Evolutionary conservation across 2,329 filamentous ascomycete genomes (phyloP), one percentile per base, ranked within the genome.

Genomic region (Stagonosporopsis rhizophila): DNA sequence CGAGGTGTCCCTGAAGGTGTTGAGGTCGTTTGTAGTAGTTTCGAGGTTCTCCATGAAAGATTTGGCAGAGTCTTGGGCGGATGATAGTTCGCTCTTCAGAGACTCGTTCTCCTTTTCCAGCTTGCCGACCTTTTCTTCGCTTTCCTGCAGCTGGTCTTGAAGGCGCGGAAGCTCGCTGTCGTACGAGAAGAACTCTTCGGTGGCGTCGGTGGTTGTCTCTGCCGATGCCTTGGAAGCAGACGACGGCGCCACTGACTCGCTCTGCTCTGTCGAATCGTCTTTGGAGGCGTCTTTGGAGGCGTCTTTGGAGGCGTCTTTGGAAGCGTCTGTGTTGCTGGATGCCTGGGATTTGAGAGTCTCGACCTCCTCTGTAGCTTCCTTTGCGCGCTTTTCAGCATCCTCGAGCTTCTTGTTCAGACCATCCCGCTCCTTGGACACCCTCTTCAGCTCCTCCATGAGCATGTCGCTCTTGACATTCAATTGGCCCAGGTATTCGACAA

Each of bases 401-500:
- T 89, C 86, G 2, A 87, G 79, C 73, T 90, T 92, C 76, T 89
- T 90, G 74, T 92, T 94, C 58, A 90, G 82, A 15, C 87, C 85
- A 58, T 96, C 91, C 56, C 90, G 89, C 71, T 98, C 93, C 3
- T 85, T 84, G 0, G 92, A 89, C 0, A 98, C 87, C 12, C 92
- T 84, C 78, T 96, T 97, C 53, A 97, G 81, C 76, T 99, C 95
- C 41, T 96, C 90, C 85, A 96, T 88, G 3, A 96, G 88, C 90
- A 99, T 96, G 68, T 96, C 91, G 38, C 89, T 88, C 71, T 96
- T 94, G 49, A 93, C 77, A 59, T 88, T 94, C 37, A 96, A 78
- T 75, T 97, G 92, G 65, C 89, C 92, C 25, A 99, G 82, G 70
- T 97, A 99, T 76, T 98, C 94, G 6, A 92, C 85, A 30, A 99